Evolutionary conservation across 2,329 filamentous ascomycete genomes (phyloP).

Genomic region (Hypoxylon sp.): DNA sequence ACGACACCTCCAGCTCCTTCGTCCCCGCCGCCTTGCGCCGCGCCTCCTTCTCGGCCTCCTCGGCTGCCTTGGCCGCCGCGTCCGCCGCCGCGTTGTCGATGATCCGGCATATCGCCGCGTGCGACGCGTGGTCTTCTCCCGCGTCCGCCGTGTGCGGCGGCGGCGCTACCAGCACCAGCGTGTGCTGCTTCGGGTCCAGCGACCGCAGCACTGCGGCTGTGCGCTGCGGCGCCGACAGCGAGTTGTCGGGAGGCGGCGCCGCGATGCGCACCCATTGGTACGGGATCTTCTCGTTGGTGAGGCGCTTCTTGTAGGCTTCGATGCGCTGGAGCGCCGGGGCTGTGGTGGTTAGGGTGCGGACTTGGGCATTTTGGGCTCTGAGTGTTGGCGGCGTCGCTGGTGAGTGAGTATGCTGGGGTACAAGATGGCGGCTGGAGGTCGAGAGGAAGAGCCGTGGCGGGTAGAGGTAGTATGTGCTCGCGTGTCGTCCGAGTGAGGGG

Average conservation of each 20-base stretch:
- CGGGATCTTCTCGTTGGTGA: slow-evolving; percentile 65
- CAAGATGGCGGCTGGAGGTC: slow-evolving; percentile 9
- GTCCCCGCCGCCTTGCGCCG: slow-evolving; percentile 63
- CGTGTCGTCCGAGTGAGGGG: slow-evolving; percentile 15
- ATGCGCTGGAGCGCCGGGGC: slow-evolving; percentile 19
- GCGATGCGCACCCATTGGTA: slow-evolving; percentile 56
- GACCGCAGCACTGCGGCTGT: slow-evolving; percentile 33
- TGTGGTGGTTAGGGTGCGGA: slow-evolving; percentile 27
- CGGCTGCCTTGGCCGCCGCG: slow-evolving; percentile 54
- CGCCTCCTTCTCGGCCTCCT: slow-evolving; percentile 60
- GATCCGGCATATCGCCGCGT: slow-evolving; percentile 78
- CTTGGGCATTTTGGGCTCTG: not conserved
- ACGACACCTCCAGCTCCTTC: slow-evolving; percentile 92
- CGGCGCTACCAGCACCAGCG: slow-evolving; percentile 52
- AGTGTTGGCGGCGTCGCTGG: not conserved
- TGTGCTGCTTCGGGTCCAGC: slow-evolving; percentile 43
- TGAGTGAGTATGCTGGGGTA: not conserved
- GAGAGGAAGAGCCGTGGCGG: slow-evolving; percentile 42
- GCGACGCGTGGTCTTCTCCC: slow-evolving; percentile 57
- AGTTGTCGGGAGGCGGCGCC: slow-evolving; percentile 19
- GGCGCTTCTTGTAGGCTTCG: slow-evolving; percentile 44
- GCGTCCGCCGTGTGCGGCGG: slow-evolving; percentile 46
- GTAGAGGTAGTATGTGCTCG: slow-evolving; percentile 36
- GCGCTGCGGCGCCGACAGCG: slow-evolving; percentile 48
- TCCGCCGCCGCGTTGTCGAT: slow-evolving; percentile 69